These are phyloP conservation scores for Podospora didyma DNA, from an alignment of 495 filamentous ascomycete species.

Conservation along the genomic window DNA sequence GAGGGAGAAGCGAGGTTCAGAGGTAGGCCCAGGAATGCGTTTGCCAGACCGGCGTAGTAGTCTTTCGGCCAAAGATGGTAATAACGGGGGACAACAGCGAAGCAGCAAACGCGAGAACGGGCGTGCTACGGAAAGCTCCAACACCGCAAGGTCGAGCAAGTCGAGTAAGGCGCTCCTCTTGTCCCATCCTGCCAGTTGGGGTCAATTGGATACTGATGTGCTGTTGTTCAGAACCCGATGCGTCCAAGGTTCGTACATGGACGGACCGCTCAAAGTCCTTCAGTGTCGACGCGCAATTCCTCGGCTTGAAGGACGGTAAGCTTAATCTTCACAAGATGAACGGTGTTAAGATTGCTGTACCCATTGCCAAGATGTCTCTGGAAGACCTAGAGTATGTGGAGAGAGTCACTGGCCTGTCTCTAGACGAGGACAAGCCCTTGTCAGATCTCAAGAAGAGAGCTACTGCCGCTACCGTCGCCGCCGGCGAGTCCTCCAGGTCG, in stretches of 20 bases:
- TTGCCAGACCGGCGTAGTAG: slow-evolving; percentile 68
- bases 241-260: slow-evolving; percentile 82
- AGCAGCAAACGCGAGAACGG: slow-evolving; percentile 62
- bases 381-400: slow-evolving; percentile 96
- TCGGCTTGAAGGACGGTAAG: slow-evolving; percentile 90
- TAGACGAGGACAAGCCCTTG: slow-evolving; percentile 95
- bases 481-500: slow-evolving; percentile 19
- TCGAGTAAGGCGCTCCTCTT: slow-evolving; percentile 60
- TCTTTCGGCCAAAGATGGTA: slow-evolving; percentile 56
- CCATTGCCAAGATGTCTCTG: slow-evolving; percentile 88
- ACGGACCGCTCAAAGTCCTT: slow-evolving; percentile 93
- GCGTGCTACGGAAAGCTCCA: slow-evolving; percentile 34
- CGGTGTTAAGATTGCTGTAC: slow-evolving; percentile 96
- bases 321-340: slow-evolving; percentile 98
- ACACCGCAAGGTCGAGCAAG: slow-evolving; percentile 50
- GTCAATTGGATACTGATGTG: background rate
- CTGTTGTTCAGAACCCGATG: slow-evolving; percentile 66
- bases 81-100: slow-evolving; percentile 60
- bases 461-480: slow-evolving; percentile 4
- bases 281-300: slow-evolving; percentile 95
- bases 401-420: slow-evolving; percentile 72
- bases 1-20: slow-evolving; percentile 43
- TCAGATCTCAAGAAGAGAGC: slow-evolving; percentile 62
- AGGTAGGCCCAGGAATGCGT: slow-evolving; percentile 73
- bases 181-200: background rate